Percentiles rank a stretch among this genome's conserved stretches.
Conservation (phyloP, 306 rosid genomes). For the Abrus precatorius region DNA sequence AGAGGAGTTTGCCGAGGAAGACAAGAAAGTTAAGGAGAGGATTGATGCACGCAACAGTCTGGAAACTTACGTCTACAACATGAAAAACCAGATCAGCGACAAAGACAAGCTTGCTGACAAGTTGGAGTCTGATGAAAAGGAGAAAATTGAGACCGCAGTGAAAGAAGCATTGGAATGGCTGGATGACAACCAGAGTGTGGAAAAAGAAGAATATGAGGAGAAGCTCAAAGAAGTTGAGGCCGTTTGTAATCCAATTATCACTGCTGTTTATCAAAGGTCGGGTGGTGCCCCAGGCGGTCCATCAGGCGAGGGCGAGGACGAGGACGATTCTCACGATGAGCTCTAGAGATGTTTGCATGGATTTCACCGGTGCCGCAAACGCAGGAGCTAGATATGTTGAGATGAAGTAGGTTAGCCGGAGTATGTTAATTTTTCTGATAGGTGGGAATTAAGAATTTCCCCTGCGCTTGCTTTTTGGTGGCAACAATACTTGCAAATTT, state of each 20-base stretch:
- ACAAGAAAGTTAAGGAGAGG: constrained; percentile 95
- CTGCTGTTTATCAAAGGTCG: constrained; percentile 85
- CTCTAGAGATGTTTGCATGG: constrained; percentile 58
- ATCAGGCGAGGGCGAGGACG: constrained; percentile 71
- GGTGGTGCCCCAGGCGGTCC: constrained; percentile 87
- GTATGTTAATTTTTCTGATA: constrained; percentile 57
- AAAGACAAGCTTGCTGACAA: constrained; percentile 98
- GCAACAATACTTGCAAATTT: constrained; percentile 48
- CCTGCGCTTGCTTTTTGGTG: constrained; percentile 56
- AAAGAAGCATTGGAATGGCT: constrained; percentile 98
- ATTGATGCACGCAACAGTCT: constrained; percentile 93
- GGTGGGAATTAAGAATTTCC: constrained; percentile 53
- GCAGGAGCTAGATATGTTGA: constrained; percentile 48
- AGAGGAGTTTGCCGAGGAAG: constrained; percentile 95
- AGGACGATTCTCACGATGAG: constrained; percentile 91
- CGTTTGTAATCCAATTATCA: constrained; percentile 93
- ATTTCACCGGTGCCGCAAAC: constrained; percentile 35
- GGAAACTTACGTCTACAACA: constrained; percentile 91
- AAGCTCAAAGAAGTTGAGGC: constrained; percentile 96
- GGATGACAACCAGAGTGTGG: constrained; percentile 88
- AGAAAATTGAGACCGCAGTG: constrained; percentile 86
- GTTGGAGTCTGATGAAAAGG: constrained; percentile 95
- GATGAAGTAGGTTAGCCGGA: constrained; percentile 53
- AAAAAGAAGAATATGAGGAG: constrained; percentile 97
- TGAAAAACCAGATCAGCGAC: constrained; percentile 92